Base-by-base conservation (phyloP, 192 early-diverging fungal species). In the Umbelopsis isabellina region DNA sequence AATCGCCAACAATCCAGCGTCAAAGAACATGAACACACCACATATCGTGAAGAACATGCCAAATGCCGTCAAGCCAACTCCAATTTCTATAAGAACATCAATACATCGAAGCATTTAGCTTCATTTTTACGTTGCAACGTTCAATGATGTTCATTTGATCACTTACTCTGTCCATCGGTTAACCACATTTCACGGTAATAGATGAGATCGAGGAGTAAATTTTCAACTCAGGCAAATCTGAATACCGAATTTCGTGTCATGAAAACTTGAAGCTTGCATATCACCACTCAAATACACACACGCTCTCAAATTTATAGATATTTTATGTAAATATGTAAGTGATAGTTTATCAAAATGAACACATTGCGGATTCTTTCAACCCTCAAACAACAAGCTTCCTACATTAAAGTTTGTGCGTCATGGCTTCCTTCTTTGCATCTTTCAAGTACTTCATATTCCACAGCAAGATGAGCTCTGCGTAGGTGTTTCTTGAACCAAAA, bases 21-120 rank as follows among this genome's bases (percentile, higher is more conserved):
- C 97, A 82, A 99, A 98, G 70, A 99, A 91, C 77, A 99, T 80
- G 66, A 97, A 71, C n/a, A 99, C 90, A 49, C 97, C 97, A 71
- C 98, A 80, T 13, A 97, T 74, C 87, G 94, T 97, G 73, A 98
- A 95, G 46, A 94, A 88, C 20, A 93, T 70, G 22, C 97, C 97
- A 80, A 94, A 97, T 4, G 92, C 96, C 25, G 96, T 95, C 70
- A 99, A 77, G 6, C 94, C 96, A 11, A 97, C 95, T 72, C 97
- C 97, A 71, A 98, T 94, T 81, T 98, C 81, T 85, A 78, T 23
- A 70, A 44, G 44, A 58, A 25, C 18, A 23, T 55, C 18, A 48
- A 41, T 1, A 47, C 7, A 35, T n/a, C 13, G 18, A 27, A 12
- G 2, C 15, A 11, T 46, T 27, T 7, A 27, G 16, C 27, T 49